A percentile compares a stretch with the other conserved stretches of the same genome.
phyloP scores from a whole-genome alignment of 306 rosid species.

The Vigna nakashimae region DNA sequence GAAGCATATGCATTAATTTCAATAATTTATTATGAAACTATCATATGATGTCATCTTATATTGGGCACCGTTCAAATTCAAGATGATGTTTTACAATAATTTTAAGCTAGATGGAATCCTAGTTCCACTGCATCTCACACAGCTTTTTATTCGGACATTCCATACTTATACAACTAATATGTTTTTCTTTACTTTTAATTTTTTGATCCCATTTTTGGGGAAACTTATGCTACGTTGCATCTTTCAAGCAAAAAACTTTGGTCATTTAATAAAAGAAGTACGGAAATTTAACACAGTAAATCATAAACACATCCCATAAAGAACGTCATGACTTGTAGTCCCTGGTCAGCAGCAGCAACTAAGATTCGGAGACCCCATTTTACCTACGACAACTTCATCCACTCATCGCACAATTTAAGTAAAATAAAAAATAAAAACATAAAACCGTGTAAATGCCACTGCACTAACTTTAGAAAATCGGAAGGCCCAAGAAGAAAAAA shows the following conservation, averaged over 20 bases:
- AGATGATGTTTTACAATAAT: conserved; percentile 8
- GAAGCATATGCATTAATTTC: conserved; percentile 33
- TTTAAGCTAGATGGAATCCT: conserved; percentile 12
- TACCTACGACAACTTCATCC: conserved; percentile 5
- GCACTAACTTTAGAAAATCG: conserved; percentile 31
- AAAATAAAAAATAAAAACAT: not conserved
- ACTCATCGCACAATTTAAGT: not conserved
- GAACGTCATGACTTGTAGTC: conserved; percentile 28
- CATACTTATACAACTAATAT: not conserved
- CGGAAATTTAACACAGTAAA: conserved; percentile 10
- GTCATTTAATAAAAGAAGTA: conserved; percentile 4
- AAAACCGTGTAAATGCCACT: conserved; percentile 29
- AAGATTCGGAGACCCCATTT: conserved; percentile 20
- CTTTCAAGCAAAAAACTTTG: not conserved
- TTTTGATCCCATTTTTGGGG: not conserved
- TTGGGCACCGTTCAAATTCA: conserved; percentile 5
- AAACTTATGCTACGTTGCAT: conserved; percentile 25
- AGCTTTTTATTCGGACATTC: conserved; percentile 4
- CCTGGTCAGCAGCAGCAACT: conserved; percentile 24
- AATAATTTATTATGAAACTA: conserved; percentile 3
- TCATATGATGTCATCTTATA: conserved; percentile 3
- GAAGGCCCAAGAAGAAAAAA: not conserved
- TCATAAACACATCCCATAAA: conserved; percentile 20
- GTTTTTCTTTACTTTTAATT: not conserved
- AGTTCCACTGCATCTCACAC: not conserved